Conservation (phyloP, 371 early-diverging fungal species). For the Rhizomucor pusillus region DNA sequence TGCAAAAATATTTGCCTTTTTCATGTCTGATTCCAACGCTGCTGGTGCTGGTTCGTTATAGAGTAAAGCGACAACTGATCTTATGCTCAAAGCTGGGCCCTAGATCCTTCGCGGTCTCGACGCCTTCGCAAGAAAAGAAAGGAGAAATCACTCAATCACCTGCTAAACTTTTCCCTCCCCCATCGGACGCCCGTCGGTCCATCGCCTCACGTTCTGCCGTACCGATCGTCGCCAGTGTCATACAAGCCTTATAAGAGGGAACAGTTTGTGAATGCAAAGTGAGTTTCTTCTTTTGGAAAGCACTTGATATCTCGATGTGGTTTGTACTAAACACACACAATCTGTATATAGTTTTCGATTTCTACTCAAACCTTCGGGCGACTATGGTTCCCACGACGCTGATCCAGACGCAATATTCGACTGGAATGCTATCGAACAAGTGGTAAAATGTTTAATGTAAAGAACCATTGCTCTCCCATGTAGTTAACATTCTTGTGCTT, state of each 20-base stretch:
- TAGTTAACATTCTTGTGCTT: no score
- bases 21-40: no score
- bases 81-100: no score
- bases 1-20: no score
- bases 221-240: background rate
- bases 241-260: background rate
- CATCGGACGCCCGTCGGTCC: background rate
- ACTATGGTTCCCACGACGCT: no score
- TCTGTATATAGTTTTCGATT: background rate
- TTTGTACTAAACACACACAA: no score
- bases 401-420: constrained; percentile 79
- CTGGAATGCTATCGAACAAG: constrained; percentile 85
- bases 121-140: no score
- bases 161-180: background rate
- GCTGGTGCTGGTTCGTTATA: no score
- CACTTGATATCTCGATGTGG: background rate
- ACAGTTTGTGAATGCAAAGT: background rate
- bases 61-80: no score
- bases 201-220: background rate
- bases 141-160: background rate
- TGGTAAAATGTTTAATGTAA: background rate
- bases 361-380: background rate
- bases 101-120: no score
- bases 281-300: background rate
- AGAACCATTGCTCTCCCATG: no score